Conservation (phyloP, 1,284 basidiomycete species). For the Boletellus deceptivus region DNA sequence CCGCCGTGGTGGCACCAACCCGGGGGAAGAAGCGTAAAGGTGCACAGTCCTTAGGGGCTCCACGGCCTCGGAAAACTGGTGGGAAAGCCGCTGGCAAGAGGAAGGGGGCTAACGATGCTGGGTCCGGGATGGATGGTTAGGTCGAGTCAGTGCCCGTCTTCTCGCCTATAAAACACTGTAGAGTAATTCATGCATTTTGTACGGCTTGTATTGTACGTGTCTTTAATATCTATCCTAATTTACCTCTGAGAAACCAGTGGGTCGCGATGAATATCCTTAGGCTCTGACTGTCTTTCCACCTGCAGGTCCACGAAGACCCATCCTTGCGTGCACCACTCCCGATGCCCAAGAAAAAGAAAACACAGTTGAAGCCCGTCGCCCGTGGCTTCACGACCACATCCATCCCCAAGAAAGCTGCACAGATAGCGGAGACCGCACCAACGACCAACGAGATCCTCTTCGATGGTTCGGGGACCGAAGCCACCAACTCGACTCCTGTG, state of each 20-base stretch:
- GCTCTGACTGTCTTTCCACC: no score
- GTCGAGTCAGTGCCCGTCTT: slow-evolving; percentile 21
- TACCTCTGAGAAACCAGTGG: background rate
- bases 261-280: no score
- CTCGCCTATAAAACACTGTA: slow-evolving; percentile 23
- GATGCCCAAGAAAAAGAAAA: slow-evolving; percentile 89
- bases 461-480: slow-evolving; percentile 7
- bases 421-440: slow-evolving; percentile 25
- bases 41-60: slow-evolving; percentile 18
- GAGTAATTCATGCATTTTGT: slow-evolving; percentile 31
- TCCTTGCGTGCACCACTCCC: background rate
- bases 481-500: background rate
- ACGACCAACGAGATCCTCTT: slow-evolving; percentile 13
- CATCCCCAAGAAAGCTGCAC: slow-evolving; percentile 73
- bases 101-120: slow-evolving; percentile 29
- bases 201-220: slow-evolving; percentile 32
- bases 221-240: slow-evolving; percentile 30
- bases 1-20: slow-evolving; percentile 11
- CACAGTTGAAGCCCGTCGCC: slow-evolving; percentile 71
- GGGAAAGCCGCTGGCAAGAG: slow-evolving; percentile 33
- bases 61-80: slow-evolving; percentile 31
- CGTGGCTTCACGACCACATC: slow-evolving; percentile 89
- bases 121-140: slow-evolving; percentile 27
- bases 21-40: slow-evolving; percentile 39
- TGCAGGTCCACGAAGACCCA: background rate